These are phyloP conservation scores for Leavenworthia alabamica DNA, from an alignment of 345 rosid species.

Conservation along the genomic window DNA sequence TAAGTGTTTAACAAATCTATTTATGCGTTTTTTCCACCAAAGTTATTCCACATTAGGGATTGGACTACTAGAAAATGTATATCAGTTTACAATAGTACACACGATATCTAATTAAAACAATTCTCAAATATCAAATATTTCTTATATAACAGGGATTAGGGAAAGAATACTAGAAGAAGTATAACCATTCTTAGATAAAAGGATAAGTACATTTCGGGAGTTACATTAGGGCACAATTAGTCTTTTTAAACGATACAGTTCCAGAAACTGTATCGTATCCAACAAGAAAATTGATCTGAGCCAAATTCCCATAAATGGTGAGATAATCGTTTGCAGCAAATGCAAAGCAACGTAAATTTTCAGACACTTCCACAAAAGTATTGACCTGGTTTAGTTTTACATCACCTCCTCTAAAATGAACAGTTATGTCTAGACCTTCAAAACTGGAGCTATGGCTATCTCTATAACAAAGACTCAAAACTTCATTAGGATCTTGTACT, in stretches of 20 bases:
- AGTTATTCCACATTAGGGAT: too few species aligned
- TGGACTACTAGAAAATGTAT: too few species aligned
- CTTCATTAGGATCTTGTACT: slow-evolving; percentile 5
- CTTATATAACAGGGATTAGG: neutral
- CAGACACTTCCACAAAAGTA: slow-evolving; percentile 31
- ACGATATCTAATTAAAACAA: too few species aligned
- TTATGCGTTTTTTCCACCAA: too few species aligned
- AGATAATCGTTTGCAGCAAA: neutral
- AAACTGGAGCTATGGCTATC: neutral
- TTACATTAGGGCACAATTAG: slow-evolving; percentile 29
- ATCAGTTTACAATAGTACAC: too few species aligned
- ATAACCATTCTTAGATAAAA: too few species aligned
- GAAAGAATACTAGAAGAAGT: neutral
- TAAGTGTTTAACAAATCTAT: too few species aligned
- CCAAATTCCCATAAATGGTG: slow-evolving; percentile 39
- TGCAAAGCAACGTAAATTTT: slow-evolving; percentile 31
- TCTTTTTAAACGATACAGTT: slow-evolving; percentile 38
- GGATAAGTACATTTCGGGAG: neutral
- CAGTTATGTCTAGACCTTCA: slow-evolving; percentile 14
- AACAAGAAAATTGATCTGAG: slow-evolving; percentile 40
- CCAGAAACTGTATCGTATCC: slow-evolving; percentile 35
- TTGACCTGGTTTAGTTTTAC: slow-evolving; percentile 26
- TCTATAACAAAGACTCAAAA: slow-evolving; percentile 31
- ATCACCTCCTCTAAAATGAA: slow-evolving; percentile 39
- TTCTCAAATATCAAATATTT: neutral